Evolutionary conservation across 1,139 yeast genomes (phyloP).

Genomic region (Saccharomyces hybrid): DNA sequence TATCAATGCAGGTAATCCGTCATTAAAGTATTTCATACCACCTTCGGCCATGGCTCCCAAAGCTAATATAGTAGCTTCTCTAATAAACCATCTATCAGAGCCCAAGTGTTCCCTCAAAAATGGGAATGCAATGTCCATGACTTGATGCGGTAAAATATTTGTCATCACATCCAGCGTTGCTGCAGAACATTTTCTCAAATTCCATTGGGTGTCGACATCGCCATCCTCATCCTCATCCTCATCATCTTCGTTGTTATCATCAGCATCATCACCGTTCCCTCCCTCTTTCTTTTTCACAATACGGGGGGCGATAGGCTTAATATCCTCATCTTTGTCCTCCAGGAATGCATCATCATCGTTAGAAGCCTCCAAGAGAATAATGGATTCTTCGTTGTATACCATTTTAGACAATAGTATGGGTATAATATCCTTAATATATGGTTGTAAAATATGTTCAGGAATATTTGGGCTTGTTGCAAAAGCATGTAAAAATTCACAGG

Average conservation of each 20-base stretch:
- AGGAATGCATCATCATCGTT: conserved; percentile 62
- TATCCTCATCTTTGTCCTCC: conserved; percentile 82
- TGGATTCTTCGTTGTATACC: conserved; percentile 84
- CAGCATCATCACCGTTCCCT: conserved; percentile 35
- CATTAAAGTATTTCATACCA: conserved; percentile 63
- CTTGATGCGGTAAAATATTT: conserved; percentile 57
- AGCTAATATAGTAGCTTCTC: conserved; percentile 91
- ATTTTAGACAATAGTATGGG: conserved; percentile 74
- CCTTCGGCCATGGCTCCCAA: conserved; percentile 94
- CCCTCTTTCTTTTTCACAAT: conserved; percentile 42
- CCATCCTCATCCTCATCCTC: conserved; percentile 29
- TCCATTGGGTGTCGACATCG: conserved; percentile 62
- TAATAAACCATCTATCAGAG: conserved; percentile 71
- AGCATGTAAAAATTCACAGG: conserved; percentile 82
- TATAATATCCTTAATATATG: conserved; percentile 53
- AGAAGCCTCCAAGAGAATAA: conserved; percentile 51
- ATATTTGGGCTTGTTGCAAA: conserved; percentile 57
- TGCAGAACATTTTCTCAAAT: conserved; percentile 86
- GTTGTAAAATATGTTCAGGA: conserved; percentile 44
- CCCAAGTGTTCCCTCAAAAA: conserved; percentile 62
- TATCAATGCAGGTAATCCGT: conserved; percentile 69
- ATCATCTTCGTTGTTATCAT: conserved; percentile 26
- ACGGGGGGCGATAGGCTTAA: conserved; percentile 70
- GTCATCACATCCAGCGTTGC: conserved; percentile 84
- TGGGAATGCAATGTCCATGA: conserved; percentile 64